Base-by-base conservation (phyloP, 306 rosid genomes). In the Gleditsia sinensis region DNA sequence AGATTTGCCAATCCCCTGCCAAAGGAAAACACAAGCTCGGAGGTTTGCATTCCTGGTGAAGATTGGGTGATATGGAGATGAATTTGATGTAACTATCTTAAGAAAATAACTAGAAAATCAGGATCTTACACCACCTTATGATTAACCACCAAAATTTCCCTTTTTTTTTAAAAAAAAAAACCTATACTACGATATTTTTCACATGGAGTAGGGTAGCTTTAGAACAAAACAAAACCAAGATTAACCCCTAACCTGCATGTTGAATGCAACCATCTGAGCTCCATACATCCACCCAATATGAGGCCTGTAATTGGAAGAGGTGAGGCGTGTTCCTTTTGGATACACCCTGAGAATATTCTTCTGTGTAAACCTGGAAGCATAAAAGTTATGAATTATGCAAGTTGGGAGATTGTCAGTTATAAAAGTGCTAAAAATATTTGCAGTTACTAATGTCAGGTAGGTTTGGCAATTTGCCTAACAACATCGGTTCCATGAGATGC, bases 241-340 rank as follows among this genome's bases (percentile, higher is more conserved):
- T 64, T 64, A 13, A 59, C 69, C 54, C 56, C 86, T 78, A 54
- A 88, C 97, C 98, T 94, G 98, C 97, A 94, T 94, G 82, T 94
- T 94, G 67, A 91, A 84, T 33, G 94, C 98, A 64, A 91, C 96
- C 97, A 94, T 89, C 80, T 91, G 98, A 81, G 94, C 98, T 68
- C 98, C 98, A 33, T 91, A 91, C 19, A 75, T 87, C 98, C 98
- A 94, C 79, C 91, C 97, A 69, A 94, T 77, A 80, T 83, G 86
- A 1, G 98, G 97, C 85, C 81, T 77, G 83, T 78, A 94, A 84
- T 94, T 94, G 40, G 95, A 79, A 53, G 97, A 94, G 46, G 46
- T 91, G 36, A 94, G 79, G 17, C 98, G 88, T 5, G 92, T 84
- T 69, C 97, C 98, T 80, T 87, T 94, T 0, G 98, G 98, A 75